Conservation (phyloP, 345 rosid species). For the Schrenkiella parvula region DNA sequence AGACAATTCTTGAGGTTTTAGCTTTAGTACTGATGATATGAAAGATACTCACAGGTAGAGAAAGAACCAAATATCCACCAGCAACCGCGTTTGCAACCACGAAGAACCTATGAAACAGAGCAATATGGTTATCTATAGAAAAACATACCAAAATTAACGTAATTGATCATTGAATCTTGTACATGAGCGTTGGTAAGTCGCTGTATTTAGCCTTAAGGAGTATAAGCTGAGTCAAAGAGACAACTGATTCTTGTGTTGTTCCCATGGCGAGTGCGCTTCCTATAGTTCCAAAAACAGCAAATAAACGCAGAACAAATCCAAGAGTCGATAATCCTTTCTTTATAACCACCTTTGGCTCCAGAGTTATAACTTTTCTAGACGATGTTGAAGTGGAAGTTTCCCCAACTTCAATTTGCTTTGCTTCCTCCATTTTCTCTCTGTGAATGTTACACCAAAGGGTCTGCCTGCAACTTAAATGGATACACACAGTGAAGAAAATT, state of each 20-base stretch:
- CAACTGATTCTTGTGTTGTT: constrained; percentile 33
- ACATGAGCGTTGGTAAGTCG: constrained; percentile 35
- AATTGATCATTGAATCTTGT: neutral
- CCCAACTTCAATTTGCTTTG: constrained; percentile 22
- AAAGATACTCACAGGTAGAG: constrained; percentile 55
- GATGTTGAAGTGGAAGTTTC: constrained; percentile 31
- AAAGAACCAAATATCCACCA: constrained; percentile 62
- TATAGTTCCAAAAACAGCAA: constrained; percentile 7
- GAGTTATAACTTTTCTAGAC: constrained; percentile 16
- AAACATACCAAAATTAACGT: neutral
- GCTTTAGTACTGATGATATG: constrained; percentile 39
- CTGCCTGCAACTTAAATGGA: neutral
- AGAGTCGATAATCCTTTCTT: constrained; percentile 19
- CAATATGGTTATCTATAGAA: neutral
- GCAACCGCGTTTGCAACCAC: constrained; percentile 57
- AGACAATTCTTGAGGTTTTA: constrained; percentile 40
- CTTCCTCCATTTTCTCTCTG: constrained; percentile 29
- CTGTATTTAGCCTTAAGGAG: constrained; percentile 31
- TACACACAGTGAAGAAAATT: neutral
- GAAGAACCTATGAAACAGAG: constrained; percentile 57
- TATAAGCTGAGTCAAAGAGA: constrained; percentile 26
- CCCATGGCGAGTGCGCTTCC: constrained; percentile 29
- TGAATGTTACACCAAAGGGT: neutral
- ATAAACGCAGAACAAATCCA: neutral
- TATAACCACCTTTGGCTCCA: constrained; percentile 9